Evolutionary conservation across 2,329 filamentous ascomycete species (phyloP).

Genomic region (Clonostachys sp.): DNA sequence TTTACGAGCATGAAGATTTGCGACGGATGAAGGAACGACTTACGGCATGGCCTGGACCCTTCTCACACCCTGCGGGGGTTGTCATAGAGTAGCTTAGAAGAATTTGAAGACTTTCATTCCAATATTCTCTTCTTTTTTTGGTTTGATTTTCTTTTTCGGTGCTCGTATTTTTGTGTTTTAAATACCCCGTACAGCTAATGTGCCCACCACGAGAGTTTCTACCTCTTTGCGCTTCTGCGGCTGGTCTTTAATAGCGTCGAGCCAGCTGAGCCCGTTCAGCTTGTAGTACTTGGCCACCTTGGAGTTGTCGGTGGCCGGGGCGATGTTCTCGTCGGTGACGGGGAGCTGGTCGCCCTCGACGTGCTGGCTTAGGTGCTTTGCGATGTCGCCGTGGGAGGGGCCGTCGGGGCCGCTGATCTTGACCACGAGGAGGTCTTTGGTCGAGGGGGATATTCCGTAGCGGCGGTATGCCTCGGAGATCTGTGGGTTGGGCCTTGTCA

Average conservation of each 20-base stretch:
- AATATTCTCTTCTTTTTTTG: not conserved
- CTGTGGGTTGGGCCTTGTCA: conserved; percentile 32
- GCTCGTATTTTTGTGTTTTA: conserved; percentile 8
- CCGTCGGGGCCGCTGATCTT: conserved; percentile 56
- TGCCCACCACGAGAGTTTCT: conserved; percentile 66
- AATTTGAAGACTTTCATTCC: not conserved
- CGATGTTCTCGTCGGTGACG: conserved; percentile 62
- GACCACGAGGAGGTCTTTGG: conserved; percentile 70
- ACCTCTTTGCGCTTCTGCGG: conserved; percentile 45
- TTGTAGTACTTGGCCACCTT: conserved; percentile 86
- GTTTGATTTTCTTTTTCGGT: not conserved
- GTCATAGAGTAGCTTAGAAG: no score
- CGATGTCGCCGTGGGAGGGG: conserved; percentile 38
- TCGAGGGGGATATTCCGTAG: conserved; percentile 73
- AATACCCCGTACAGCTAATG: conserved; percentile 60
- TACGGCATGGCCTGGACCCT: no score
- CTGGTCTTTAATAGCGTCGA: conserved; percentile 39
- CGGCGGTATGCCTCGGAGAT: conserved; percentile 89
- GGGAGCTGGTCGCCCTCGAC: conserved; percentile 57
- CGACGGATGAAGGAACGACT: no score
- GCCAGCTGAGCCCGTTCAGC: conserved; percentile 55
- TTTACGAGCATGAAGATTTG: no score
- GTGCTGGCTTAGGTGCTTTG: conserved; percentile 53
- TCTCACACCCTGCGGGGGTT: no score
- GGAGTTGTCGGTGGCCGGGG: conserved; percentile 54